Percentiles rank a stretch among this genome's conserved stretches.
Evolutionary conservation across 805 yeast genomes (phyloP).

Genomic region (Naumovozyma castellii): DNA sequence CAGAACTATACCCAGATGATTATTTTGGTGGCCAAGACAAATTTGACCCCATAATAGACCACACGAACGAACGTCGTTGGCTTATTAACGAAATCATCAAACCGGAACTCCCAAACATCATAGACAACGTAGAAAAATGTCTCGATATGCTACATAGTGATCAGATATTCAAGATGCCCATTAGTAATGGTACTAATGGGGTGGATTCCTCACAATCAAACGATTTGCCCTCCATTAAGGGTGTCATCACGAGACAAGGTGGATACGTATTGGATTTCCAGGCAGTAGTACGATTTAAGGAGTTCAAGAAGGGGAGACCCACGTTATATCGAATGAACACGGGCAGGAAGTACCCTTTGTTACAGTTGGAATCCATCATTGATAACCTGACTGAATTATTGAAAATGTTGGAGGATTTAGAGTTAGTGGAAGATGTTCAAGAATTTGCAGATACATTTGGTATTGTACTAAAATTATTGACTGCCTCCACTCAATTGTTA

Average conservation of each 20-base stretch:
- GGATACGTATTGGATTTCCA: slow-evolving; percentile 42
- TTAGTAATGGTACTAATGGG: slow-evolving; percentile 22
- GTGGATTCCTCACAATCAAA: not conserved
- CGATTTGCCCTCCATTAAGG: slow-evolving; percentile 36
- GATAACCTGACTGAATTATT: slow-evolving; percentile 14
- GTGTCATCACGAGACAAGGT: slow-evolving; percentile 49
- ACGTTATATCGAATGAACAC: slow-evolving; percentile 32
- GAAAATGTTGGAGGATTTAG: slow-evolving; percentile 33
- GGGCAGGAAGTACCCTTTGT: slow-evolving; percentile 36
- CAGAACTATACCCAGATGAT: slow-evolving; percentile 28
- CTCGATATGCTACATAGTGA: slow-evolving; percentile 32
- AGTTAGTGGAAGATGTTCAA: slow-evolving; percentile 32
- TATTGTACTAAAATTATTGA: slow-evolving; percentile 13
- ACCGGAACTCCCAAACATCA: slow-evolving; percentile 40
- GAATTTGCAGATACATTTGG: slow-evolving; percentile 19
- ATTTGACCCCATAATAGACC: slow-evolving; percentile 6
- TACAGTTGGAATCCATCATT: slow-evolving; percentile 29
- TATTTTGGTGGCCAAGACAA: slow-evolving; percentile 14
- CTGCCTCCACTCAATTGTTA: slow-evolving; percentile 23
- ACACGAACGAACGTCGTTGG: slow-evolving; percentile 34
- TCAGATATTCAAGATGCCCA: slow-evolving; percentile 44
- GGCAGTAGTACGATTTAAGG: slow-evolving; percentile 30
- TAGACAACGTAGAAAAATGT: slow-evolving; percentile 37
- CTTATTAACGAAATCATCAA: slow-evolving; percentile 37
- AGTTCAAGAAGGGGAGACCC: slow-evolving; percentile 34